Conservation (phyloP, 169 alveolate genomes). For the Eimeria praecox region DNA sequence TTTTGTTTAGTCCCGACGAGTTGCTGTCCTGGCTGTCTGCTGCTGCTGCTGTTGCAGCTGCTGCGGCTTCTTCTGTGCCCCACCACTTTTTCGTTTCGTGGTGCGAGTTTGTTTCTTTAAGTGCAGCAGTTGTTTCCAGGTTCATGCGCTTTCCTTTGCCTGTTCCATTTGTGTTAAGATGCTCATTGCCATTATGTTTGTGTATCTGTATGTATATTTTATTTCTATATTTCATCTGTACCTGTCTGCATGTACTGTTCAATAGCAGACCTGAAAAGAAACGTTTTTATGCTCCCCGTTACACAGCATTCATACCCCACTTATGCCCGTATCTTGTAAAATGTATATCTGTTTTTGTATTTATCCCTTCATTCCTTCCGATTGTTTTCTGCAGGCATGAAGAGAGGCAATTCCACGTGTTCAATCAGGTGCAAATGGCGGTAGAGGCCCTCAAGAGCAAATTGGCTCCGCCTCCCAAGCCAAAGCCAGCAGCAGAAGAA, state of each 20-base stretch:
- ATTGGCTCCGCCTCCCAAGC: slow-evolving; percentile 5
- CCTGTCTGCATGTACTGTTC: no score
- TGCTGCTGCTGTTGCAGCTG: not conserved
- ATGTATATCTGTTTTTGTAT: not conserved
- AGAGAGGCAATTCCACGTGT: slow-evolving; percentile 51
- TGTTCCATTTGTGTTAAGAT: no score
- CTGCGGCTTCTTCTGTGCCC: not conserved
- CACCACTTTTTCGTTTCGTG: no score
- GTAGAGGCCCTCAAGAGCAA: slow-evolving; percentile 58
- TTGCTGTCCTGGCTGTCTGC: not conserved
- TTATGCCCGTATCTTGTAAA: no score
- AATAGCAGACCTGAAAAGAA: no score
- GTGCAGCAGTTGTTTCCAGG: not conserved
- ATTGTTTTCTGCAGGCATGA: not conserved
- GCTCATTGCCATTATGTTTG: no score
- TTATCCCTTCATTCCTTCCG: not conserved
- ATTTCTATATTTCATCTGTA: not conserved
- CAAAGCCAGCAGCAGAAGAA: not conserved
- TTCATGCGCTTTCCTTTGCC: not conserved
- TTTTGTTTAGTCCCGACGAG: no score
- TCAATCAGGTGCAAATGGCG: slow-evolving; percentile 64
- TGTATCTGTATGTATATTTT: no score
- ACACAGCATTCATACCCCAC: no score
- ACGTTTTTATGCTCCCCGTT: no score
- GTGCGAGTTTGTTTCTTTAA: not conserved